Percentiles rank a stretch among this genome's conserved stretches.
These are phyloP conservation scores for Rhodofomes roseus DNA, from an alignment of 1,284 basidiomycete genomes.

Conservation along the genomic window DNA sequence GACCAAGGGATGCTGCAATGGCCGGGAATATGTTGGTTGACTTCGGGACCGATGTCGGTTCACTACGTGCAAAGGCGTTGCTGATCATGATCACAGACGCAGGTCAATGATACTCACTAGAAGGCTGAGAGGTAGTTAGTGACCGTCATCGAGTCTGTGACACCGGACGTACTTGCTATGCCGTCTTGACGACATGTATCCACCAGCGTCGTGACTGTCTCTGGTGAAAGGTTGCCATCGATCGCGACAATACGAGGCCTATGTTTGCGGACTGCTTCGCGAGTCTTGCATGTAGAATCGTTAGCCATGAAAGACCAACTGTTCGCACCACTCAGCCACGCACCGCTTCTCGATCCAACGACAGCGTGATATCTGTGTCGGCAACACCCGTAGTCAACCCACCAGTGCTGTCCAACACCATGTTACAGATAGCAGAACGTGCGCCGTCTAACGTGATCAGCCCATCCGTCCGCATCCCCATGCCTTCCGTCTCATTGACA, in stretches of 20 bases:
- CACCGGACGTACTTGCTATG: slow-evolving; percentile 47
- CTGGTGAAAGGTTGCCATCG: slow-evolving; percentile 76
- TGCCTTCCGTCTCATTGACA: slow-evolving; percentile 45
- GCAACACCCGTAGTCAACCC: slow-evolving; percentile 83
- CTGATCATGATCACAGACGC: neutral
- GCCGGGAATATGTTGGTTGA: slow-evolving; percentile 68
- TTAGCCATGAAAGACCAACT: neutral
- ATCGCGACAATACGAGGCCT: slow-evolving; percentile 66
- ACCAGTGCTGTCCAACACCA: slow-evolving; percentile 74
- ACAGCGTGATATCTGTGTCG: slow-evolving; percentile 80
- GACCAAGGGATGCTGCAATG: slow-evolving; percentile 37
- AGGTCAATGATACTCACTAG: slow-evolving; percentile 42
- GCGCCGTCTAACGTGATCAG: slow-evolving; percentile 42
- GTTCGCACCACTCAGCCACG: slow-evolving; percentile 8
- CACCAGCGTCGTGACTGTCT: slow-evolving; percentile 52
- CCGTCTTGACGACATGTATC: slow-evolving; percentile 40
- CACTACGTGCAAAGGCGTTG: slow-evolving; percentile 35
- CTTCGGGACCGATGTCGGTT: slow-evolving; percentile 88
- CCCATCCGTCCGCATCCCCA: slow-evolving; percentile 84
- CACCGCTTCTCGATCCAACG: slow-evolving; percentile 48
- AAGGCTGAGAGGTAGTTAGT: slow-evolving; percentile 38
- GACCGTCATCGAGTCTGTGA: neutral
- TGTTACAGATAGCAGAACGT: slow-evolving; percentile 79
- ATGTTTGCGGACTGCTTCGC: slow-evolving; percentile 38
- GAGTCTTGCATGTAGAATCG: slow-evolving; percentile 32